Evolutionary conservation across 305 asterid genomes (phyloP), one percentile per base, ranked within the genome.

Genomic region (Andrographis paniculata): DNA sequence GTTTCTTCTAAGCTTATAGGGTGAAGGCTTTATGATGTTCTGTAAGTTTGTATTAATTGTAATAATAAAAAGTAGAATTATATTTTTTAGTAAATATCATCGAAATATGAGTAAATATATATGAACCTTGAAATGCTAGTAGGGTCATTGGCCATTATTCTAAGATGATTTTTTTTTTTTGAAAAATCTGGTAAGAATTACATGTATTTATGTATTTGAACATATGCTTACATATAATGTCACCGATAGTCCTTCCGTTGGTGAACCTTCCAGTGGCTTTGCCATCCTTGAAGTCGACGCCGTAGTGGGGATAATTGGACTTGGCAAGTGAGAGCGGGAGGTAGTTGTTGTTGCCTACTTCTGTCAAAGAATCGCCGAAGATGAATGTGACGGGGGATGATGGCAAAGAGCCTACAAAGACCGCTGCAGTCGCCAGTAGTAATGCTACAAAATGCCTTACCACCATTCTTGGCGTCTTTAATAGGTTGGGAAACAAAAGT

Each of bases 341-440:
- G 72, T 58, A 65, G 62, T 84, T 84, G 64, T 85, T 85, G 66
- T 86, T 82, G 52, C 95, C 95, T 11, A 86, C 94, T 69, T 86
- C 95, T 17, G 88, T 69, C 59, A 84, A 62, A 17, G 95, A 84
- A 71, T 78, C 95, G 18, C 95, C 95, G 20, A 84, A 84, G 13
- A 81, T 50, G 63, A 63, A 84, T 0, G 95, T 84, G 40, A 76
- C 87, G 4, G 61, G 17, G 16, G 79, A 47, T 23, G 82, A 55
- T 13, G 67, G 50, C 1, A 49, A 20, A 3, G 63, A 39, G 0
- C 44, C 38, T 6, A 60, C 20, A 0, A 6, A 38, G 43, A 53
- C 28, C 44, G 51, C 57, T 3, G 66, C 48, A 9, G 53, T 11
- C 37, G 60, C 31, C 45, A 28, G 5, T 1, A 45, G 20, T 3